Conservation (phyloP, 1,284 basidiomycete genomes). For the Ganoderma resinaceum region DNA sequence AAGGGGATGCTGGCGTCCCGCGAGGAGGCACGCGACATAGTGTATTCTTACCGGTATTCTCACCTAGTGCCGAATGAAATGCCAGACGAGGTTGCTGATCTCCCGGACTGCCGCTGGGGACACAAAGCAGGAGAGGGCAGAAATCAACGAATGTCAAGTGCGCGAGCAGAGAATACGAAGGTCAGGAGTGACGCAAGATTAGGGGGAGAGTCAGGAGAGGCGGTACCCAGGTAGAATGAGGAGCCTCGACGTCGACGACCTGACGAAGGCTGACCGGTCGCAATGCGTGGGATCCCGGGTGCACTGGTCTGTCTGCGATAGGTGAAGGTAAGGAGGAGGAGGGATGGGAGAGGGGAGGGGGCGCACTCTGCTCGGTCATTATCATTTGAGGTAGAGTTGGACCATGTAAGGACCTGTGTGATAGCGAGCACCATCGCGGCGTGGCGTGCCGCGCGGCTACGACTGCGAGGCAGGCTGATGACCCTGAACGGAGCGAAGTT, state of each 20-base stretch:
- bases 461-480: neutral
- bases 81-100: neutral
- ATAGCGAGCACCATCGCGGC: neutral
- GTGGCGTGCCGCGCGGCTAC: neutral
- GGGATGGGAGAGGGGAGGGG: neutral
- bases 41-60: neutral
- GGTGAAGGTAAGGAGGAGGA: neutral
- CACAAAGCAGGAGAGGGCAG: neutral
- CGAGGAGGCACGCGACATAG: conserved; percentile 29
- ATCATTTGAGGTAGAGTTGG: neutral
- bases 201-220: neutral
- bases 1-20: conserved; percentile 23
- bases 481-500: neutral
- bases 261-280: neutral
- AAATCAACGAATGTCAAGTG: neutral
- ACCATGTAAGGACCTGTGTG: neutral
- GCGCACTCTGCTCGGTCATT: neutral
- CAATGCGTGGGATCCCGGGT: neutral
- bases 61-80: neutral
- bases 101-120: neutral
- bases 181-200: neutral
- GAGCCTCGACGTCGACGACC: neutral
- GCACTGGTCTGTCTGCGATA: neutral
- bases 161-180: neutral
- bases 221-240: neutral